Base-by-base conservation (phyloP, 805 yeast species). In the Saturnispora silvae region DNA sequence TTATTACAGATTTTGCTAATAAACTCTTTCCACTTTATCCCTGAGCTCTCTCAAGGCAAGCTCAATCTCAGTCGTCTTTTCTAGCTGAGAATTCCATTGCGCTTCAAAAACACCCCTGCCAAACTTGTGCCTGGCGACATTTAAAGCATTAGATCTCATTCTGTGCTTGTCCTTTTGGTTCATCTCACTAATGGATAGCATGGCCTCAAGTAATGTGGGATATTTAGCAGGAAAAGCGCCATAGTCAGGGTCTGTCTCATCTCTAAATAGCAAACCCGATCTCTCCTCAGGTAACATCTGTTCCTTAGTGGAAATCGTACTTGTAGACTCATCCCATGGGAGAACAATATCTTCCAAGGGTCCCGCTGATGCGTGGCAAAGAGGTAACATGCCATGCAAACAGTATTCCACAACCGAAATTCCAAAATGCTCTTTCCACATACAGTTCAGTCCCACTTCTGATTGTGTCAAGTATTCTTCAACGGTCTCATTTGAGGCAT, bases 381-480 rank as follows among this genome's bases (percentile, higher is more conserved):
- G 61, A 1, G 98, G 96, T 14, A 92, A 73, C 20, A 81, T 68
- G 0, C 96, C 97, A 38, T 81, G 71, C 2, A 89, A 78, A 61
- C 82, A 65, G 54, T 86, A 84, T 57, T 92, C 99, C 6, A 92
- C 98, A 4, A 92, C 89, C 1, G 95, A 89, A 50, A 92, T 92
- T 15, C 99, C 99, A 57, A 92, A 92, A 62, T 92, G 99, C 63
- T 92, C 99, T 59, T 92, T 92, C 98, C 98, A 92, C 99, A 92
- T 92, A 22, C 95, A 86, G 51, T 92, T 89, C 28, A 92, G 64
- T 4, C 98, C 98, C 50, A 74, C 76, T 19, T 76, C 71, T 3
- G 85, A 71, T 11, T 56, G 60, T 10, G 61, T 49, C 24, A 94
- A 63, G 37, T 72, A 67, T 20, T 60, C 51, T 36, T 73, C 61